Conservation (phyloP, 2,329 filamentous ascomycete genomes). For the Stachybotrys elegans region DNA sequence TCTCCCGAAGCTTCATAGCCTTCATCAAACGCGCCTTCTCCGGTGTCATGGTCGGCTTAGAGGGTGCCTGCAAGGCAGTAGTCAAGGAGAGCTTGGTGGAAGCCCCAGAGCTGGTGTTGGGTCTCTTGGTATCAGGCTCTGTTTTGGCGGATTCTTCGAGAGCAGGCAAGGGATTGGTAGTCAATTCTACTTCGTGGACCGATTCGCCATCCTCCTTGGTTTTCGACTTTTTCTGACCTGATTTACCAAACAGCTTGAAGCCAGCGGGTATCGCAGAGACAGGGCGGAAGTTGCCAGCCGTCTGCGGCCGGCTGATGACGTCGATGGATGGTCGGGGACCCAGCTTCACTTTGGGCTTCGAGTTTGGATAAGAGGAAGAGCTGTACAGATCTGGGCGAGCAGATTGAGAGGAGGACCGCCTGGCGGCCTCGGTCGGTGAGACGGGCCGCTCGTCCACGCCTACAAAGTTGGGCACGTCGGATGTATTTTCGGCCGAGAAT, state of each 20-base stretch:
- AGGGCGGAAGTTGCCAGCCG: conserved; percentile 59
- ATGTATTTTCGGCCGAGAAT: conserved; percentile 40
- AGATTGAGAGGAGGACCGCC: conserved; percentile 48
- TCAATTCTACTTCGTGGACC: conserved; percentile 24
- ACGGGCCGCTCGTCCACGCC: conserved; percentile 39
- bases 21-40: conserved; percentile 94
- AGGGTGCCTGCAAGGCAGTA: conserved; percentile 31
- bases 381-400: conserved; percentile 45
- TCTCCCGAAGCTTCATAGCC: conserved; percentile 84
- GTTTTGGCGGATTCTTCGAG: conserved; percentile 23
- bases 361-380: conserved; percentile 43
- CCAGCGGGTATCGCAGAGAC: conserved; percentile 76
- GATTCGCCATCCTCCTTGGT: conserved; percentile 17
- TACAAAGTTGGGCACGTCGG: conserved; percentile 47
- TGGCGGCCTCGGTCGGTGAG: conserved; percentile 38
- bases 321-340: conserved; percentile 78
- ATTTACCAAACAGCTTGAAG: conserved; percentile 63
- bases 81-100: conserved; percentile 39
- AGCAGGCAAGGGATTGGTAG: conserved; percentile 30
- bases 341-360: conserved; percentile 81
- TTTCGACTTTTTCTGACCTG: conserved; percentile 42
- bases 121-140: conserved; percentile 22
- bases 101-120: conserved; percentile 40
- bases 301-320: conserved; percentile 55
- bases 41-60: conserved; percentile 61